Evolutionary conservation across 2,329 filamentous ascomycete species (phyloP).

Genomic region (Ascochyta lentis): DNA sequence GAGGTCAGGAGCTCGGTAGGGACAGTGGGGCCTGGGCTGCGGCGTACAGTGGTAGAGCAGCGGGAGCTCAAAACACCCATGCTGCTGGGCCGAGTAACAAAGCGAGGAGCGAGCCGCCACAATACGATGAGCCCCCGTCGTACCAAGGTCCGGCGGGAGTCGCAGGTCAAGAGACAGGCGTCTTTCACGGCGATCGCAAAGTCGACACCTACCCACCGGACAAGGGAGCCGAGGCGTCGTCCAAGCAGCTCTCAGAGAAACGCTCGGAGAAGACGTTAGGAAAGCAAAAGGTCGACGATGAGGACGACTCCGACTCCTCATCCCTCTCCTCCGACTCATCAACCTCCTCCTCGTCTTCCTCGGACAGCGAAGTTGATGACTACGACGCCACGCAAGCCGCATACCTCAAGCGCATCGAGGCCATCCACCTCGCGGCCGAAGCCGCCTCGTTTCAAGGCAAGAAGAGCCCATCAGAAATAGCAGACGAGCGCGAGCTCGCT

Average conservation of each 20-base stretch:
- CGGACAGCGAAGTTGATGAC: slow-evolving; percentile 22
- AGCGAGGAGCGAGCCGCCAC: slow-evolving; percentile 8
- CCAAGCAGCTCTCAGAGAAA: neutral
- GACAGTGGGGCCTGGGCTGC: slow-evolving; percentile 8
- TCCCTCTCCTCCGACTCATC: slow-evolving; percentile 35
- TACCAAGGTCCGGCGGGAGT: slow-evolving; percentile 14
- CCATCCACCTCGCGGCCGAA: slow-evolving; percentile 31
- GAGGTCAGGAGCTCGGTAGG: slow-evolving; percentile 21
- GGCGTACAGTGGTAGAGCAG: slow-evolving; percentile 3
- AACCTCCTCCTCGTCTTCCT: slow-evolving; percentile 21
- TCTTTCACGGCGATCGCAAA: slow-evolving; percentile 19
- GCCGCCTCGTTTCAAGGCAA: slow-evolving; percentile 32
- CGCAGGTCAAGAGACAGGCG: slow-evolving; percentile 30
- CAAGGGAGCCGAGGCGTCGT: slow-evolving; percentile 3
- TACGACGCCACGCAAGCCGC: slow-evolving; percentile 9
- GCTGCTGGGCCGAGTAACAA: slow-evolving; percentile 10
- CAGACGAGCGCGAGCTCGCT: slow-evolving; percentile 31
- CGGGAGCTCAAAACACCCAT: neutral
- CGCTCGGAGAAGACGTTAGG: neutral
- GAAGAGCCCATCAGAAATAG: slow-evolving; percentile 28
- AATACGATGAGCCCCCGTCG: slow-evolving; percentile 24
- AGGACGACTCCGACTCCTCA: slow-evolving; percentile 28
- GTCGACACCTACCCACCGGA: neutral
- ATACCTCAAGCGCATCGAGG: slow-evolving; percentile 27
- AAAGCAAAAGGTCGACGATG: slow-evolving; percentile 8